phyloP scores from a whole-genome alignment of 2,329 filamentous ascomycete species.

The Massarina eburnea region DNA sequence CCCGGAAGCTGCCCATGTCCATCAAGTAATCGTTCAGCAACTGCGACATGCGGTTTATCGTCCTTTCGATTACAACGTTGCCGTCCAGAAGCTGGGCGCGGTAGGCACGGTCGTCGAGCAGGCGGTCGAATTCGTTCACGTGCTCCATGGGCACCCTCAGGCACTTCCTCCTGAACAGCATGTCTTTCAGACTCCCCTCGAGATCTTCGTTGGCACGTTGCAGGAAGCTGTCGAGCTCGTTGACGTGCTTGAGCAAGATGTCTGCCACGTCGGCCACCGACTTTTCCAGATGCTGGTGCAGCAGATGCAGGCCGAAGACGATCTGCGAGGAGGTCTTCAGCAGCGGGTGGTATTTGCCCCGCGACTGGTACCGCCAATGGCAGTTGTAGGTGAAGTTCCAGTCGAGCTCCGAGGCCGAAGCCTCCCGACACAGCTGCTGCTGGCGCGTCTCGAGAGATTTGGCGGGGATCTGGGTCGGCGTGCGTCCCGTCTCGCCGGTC shows the following conservation, averaged over 20 bases:
- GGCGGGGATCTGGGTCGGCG: constrained; percentile 46
- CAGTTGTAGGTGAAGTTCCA: constrained; percentile 72
- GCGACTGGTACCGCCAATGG: constrained; percentile 73
- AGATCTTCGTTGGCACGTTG: constrained; percentile 86
- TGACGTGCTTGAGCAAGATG: constrained; percentile 88
- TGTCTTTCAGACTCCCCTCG: constrained; percentile 73
- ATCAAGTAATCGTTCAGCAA: constrained; percentile 76
- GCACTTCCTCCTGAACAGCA: constrained; percentile 70
- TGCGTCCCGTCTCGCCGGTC: constrained; percentile 44
- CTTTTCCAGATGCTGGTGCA: constrained; percentile 83
- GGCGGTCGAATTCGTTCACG: constrained; percentile 77
- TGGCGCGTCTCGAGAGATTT: constrained; percentile 37
- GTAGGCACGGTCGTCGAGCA: constrained; percentile 83
- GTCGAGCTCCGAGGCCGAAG: constrained; percentile 67
- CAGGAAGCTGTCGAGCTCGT: constrained; percentile 89
- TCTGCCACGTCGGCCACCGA: constrained; percentile 84
- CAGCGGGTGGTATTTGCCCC: constrained; percentile 81
- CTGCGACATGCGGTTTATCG: constrained; percentile 75
- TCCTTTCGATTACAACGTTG: constrained; percentile 89
- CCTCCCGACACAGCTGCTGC: constrained; percentile 55
- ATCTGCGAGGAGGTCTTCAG: constrained; percentile 91
- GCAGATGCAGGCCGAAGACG: constrained; percentile 86
- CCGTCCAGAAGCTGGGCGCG: constrained; percentile 79
- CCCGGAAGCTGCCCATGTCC: constrained; percentile 77
- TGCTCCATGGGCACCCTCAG: constrained; percentile 83